These are phyloP conservation scores for Debaryomycetaceae sp. DNA, from an alignment of 1,139 yeast species.

Conservation along the genomic window DNA sequence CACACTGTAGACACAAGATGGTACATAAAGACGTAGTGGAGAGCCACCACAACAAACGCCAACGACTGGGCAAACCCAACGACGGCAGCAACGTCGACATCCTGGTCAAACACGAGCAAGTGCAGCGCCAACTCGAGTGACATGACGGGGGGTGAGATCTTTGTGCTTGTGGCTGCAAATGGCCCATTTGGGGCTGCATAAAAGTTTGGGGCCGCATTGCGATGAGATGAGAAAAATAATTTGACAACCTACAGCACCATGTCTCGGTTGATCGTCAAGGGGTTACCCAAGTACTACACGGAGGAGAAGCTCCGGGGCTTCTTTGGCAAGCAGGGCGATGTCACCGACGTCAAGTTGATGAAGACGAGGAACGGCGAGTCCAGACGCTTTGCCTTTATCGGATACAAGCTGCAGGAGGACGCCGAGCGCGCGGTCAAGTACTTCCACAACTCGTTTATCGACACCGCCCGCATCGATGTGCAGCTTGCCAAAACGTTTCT, in stretches of 20 bases:
- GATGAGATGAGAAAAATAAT: constrained; percentile 4
- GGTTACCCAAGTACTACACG: constrained; percentile 74
- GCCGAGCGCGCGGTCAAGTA: constrained; percentile 76
- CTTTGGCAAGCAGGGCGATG: constrained; percentile 58
- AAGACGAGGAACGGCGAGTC: constrained; percentile 80
- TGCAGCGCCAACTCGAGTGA: constrained; percentile 3
- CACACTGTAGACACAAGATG: constrained; percentile 22
- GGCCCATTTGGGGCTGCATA: not conserved
- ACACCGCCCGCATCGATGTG: constrained; percentile 77
- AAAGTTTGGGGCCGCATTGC: constrained; percentile 1
- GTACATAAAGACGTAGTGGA: constrained; percentile 15
- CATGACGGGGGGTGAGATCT: constrained; percentile 1
- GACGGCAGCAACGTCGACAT: constrained; percentile 5
- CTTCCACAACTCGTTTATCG: constrained; percentile 76
- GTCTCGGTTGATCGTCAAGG: constrained; percentile 97
- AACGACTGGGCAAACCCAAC: constrained; percentile 3
- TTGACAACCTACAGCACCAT: constrained; percentile 23
- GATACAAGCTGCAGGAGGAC: constrained; percentile 66
- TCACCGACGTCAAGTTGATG: constrained; percentile 86
- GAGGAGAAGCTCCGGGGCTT: constrained; percentile 73
- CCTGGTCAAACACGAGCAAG: constrained; percentile 8
- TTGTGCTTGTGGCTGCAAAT: too few relatives aligned
- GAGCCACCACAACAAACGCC: constrained; percentile 12
- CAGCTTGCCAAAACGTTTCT: constrained; percentile 80
- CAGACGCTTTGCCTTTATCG: constrained; percentile 90